A percentile compares a stretch with the other conserved stretches of the same genome.
These are phyloP conservation scores for Diutina scorzettiae DNA, from an alignment of 1,139 yeast genomes.

Conservation along the genomic window DNA sequence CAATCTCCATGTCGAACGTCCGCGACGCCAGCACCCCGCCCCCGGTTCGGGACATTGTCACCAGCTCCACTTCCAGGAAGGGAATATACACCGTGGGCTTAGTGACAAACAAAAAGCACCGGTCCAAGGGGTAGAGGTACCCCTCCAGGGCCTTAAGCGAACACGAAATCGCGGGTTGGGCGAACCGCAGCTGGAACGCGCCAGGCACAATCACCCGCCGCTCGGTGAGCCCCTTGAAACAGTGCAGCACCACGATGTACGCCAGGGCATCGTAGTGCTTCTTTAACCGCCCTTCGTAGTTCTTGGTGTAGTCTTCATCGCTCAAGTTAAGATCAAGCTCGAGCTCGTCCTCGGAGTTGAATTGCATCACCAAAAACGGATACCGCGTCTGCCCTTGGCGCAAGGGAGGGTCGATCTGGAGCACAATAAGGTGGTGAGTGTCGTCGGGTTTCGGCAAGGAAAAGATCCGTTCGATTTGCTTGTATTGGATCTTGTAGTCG, in stretches of 20 bases:
- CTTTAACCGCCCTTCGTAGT: conserved; percentile 68
- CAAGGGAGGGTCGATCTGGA: conserved; percentile 90
- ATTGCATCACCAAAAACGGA: conserved; percentile 84
- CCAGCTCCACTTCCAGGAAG: conserved; percentile 61
- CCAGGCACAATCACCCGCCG: conserved; percentile 82
- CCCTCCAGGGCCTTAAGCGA: conserved; percentile 95
- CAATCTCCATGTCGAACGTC: conserved; percentile 85
- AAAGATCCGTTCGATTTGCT: conserved; percentile 82
- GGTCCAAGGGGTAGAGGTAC: conserved; percentile 78
- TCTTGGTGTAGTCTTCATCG: conserved; percentile 67
- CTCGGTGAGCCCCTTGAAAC: conserved; percentile 83
- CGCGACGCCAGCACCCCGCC: conserved; percentile 68
- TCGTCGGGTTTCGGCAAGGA: conserved; percentile 93
- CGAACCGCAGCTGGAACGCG: conserved; percentile 58
- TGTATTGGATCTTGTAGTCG: conserved; percentile 89
- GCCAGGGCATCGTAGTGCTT: conserved; percentile 74
- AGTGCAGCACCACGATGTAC: conserved; percentile 78
- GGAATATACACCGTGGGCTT: conserved; percentile 93
- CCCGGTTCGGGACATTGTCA: conserved; percentile 78
- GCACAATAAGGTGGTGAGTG: conserved; percentile 71
- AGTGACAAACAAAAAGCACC: conserved; percentile 81
- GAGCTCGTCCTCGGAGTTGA: conserved; percentile 79
- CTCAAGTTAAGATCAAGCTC: conserved; percentile 82
- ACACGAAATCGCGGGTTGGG: conserved; percentile 81
- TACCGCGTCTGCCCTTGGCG: conserved; percentile 91